Evolutionary conservation across 495 filamentous ascomycete species (phyloP).

Genomic region (Penicillium antarcticum): DNA sequence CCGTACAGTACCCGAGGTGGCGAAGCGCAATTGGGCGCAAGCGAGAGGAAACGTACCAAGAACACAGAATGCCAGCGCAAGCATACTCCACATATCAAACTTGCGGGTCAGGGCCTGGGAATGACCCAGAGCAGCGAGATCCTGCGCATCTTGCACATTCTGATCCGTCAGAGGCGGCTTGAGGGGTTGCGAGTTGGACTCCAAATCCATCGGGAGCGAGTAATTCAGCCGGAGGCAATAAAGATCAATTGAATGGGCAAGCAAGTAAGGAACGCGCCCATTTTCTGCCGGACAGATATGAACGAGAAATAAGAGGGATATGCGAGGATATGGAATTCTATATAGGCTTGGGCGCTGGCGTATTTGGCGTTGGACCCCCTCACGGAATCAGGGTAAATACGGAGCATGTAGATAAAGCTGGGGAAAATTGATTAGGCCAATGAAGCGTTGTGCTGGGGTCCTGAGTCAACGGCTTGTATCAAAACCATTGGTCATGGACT

Average conservation of each 20-base stretch:
- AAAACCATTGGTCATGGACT: conserved; percentile 18
- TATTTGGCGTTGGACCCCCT: conserved; percentile 1
- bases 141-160: conserved; percentile 39
- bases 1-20: background rate
- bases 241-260: conserved; percentile 16
- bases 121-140: conserved; percentile 51
- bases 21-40: background rate
- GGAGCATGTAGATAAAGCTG: conserved; percentile 25
- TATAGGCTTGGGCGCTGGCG: conserved; percentile 4
- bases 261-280: conserved; percentile 13
- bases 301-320: background rate
- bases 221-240: conserved; percentile 12
- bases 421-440: conserved; percentile 13
- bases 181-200: conserved; percentile 24
- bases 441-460: background rate
- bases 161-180: conserved; percentile 29
- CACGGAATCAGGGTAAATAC: conserved; percentile 11
- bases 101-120: conserved; percentile 48
- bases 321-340: conserved; percentile 10
- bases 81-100: conserved; percentile 48
- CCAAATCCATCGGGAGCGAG: conserved; percentile 28
- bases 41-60: conserved; percentile 22
- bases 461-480: conserved; percentile 1
- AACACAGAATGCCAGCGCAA: conserved; percentile 46
- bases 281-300: conserved; percentile 19